Conservation (phyloP, 2,329 filamentous ascomycete species). For the Hymenoscyphus occultus region DNA sequence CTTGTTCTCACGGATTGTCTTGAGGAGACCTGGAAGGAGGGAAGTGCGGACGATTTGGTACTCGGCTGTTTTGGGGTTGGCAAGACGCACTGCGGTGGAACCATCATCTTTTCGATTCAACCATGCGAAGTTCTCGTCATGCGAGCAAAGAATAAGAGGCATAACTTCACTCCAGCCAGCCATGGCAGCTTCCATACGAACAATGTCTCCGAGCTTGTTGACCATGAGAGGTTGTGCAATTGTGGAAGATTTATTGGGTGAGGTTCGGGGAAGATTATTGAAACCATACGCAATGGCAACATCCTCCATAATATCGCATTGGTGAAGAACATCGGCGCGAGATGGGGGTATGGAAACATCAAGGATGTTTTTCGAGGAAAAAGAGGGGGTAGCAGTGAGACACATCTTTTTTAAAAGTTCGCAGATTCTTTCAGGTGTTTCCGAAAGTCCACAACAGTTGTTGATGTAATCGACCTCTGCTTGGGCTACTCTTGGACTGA, state of each 20-base stretch:
- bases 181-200: constrained; percentile 85
- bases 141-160: constrained; percentile 92
- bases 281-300: constrained; percentile 95
- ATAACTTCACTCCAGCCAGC: constrained; percentile 95
- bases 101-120: constrained; percentile 88
- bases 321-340: constrained; percentile 89
- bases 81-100: constrained; percentile 75
- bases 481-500: constrained; percentile 71
- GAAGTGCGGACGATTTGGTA: constrained; percentile 92
- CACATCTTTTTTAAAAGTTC: constrained; percentile 86
- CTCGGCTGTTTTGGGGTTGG: constrained; percentile 89
- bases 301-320: constrained; percentile 99
- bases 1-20: constrained; percentile 93
- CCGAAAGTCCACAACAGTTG: constrained; percentile 78
- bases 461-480: constrained; percentile 94
- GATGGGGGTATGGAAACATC: constrained; percentile 85
- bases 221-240: constrained; percentile 83
- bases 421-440: constrained; percentile 73
- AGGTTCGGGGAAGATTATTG: constrained; percentile 86
- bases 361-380: constrained; percentile 65
- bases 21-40: constrained; percentile 81
- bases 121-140: constrained; percentile 97
- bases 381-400: constrained; percentile 73
- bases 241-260: constrained; percentile 81
- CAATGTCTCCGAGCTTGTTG: constrained; percentile 93